Percentiles rank a stretch among this genome's conserved stretches.
phyloP scores from a whole-genome alignment of 768 basidiomycete genomes.

The Lactarius sp. region DNA sequence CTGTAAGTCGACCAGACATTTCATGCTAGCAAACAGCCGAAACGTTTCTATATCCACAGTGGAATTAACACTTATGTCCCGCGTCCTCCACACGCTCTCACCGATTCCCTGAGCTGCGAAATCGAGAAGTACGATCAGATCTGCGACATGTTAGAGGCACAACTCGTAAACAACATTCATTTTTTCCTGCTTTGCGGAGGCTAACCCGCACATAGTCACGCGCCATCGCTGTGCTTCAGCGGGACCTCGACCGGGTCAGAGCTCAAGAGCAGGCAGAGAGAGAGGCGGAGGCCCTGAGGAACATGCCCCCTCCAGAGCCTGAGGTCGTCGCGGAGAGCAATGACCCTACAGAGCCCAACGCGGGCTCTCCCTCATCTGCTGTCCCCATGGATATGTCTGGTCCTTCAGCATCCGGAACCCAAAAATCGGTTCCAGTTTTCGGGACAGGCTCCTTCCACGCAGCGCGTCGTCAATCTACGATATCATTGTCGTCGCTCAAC shows the following conservation, averaged over 20 bases:
- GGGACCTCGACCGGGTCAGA: slow-evolving; percentile 54
- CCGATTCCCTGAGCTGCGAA: slow-evolving; percentile 62
- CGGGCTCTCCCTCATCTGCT: not conserved
- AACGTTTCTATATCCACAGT: slow-evolving; percentile 34
- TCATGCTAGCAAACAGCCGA: not conserved
- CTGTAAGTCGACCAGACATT: slow-evolving; percentile 45
- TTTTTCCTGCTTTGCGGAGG: not conserved
- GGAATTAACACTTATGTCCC: slow-evolving; percentile 53
- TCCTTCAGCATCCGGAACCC: slow-evolving; percentile 32
- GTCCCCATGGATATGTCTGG: slow-evolving; percentile 20
- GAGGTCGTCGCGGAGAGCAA: slow-evolving; percentile 16
- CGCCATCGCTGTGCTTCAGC: slow-evolving; percentile 65
- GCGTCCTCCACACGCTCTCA: slow-evolving; percentile 60
- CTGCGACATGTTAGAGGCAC: slow-evolving; percentile 71
- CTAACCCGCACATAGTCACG: slow-evolving; percentile 44
- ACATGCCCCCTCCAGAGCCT: slow-evolving; percentile 30
- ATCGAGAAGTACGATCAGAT: slow-evolving; percentile 76
- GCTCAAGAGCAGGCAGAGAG: slow-evolving; percentile 40
- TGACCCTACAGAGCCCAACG: not conserved
- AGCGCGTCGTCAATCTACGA: slow-evolving; percentile 64
- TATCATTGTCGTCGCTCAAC: slow-evolving; percentile 76
- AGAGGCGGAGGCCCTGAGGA: slow-evolving; percentile 31
- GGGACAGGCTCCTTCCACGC: slow-evolving; percentile 28
- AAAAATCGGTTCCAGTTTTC: slow-evolving; percentile 35
- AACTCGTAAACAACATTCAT: slow-evolving; percentile 45